Evolutionary conservation across 371 early-diverging fungal species (phyloP), one percentile per base, ranked within the genome.

Genomic region (Mucor indicus): DNA sequence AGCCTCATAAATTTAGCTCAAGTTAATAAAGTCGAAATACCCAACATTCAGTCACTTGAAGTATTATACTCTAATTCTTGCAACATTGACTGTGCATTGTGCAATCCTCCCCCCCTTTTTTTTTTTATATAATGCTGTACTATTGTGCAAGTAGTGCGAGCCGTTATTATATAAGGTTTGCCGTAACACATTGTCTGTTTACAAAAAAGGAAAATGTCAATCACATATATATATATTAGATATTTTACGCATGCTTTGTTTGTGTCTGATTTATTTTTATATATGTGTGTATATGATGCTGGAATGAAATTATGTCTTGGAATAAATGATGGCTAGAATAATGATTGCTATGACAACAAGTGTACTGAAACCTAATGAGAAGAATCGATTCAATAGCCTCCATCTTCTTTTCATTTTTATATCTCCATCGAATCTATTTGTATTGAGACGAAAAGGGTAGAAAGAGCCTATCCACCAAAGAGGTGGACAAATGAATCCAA

Each of bases 381-480:
- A 64, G 39, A 57, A 44, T 5, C 64, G 54, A 29, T 67, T 69
- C 22, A 73, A 19, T 9, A 43, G 20, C 35, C 67, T 69, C 74
- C 74, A 73, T 24, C 65, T 49, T 20, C 62, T 57, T 0, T 53
- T 47, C 61, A 69, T 67, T 39, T 73, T 69, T 9, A 56, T 54
- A 16, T 53, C 50, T 5, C 15, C 24, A n/a, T 16, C 45, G 33
- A 24, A 56, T 44, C 12, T 38, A 7, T 25, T 15, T 30, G 31
- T 27, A 30, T 24, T 41, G 17, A 38, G 31, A 50, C 16, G 53
- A 11, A 35, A 29, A 9, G 74, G 74, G 29, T 44, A 58, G 43
- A 64, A 54, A 1, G 62, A 47, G 1, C 73, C 73, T 11, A 73
- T 19, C 69, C 73, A 73, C 73, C 73, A 73, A 0, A 63, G 42